Evolutionary conservation across 805 yeast genomes (phyloP), one percentile per base, ranked within the genome.

Genomic region (Millerozyma acaciae): DNA sequence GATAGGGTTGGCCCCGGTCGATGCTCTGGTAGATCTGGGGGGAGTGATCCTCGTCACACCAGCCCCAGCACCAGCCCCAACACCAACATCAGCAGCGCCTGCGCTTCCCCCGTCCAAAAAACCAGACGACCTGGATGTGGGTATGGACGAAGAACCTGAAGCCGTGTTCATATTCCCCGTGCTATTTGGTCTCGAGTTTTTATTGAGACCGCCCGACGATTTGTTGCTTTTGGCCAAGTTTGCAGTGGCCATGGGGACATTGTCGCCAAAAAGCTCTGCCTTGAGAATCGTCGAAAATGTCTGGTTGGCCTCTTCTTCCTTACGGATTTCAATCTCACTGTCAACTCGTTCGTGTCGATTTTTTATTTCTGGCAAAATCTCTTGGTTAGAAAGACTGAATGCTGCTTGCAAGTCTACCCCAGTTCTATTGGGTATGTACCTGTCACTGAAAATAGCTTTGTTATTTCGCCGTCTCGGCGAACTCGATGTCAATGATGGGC

Each of bases 391-490:
- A 31, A 79, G 59, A 38, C 78, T 73, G 54, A 78, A 82, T 6
- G 96, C 96, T 0, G 96, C 87, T 49, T 86, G 93, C 10, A 90
- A 63, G 48, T 87, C 94, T 16, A 87, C 75, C 1, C 95, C 96
- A 2, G 85, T 79, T 30, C 98, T 62, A 39, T 76, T 78, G 4
- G 98, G 98, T 17, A 93, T 85, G 55, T 78, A 87, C 35, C 97
- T 65, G 57, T 89, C 98, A 42, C 84, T 79, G 58, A 83, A 84
- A 1, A 76, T 65, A 3, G 74, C 57, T 32, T 61, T 56, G 17
- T 57, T 58, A 35, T 70, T 70, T 34, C 67, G 64, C 38, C 79
- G 56, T 49, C 78, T 55, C 1, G 78, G 75, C 3, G 68, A 53
- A 9, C 53, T 66, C 8, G 73, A 58, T 15, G 64, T 46, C 32